Evolutionary conservation across 768 basidiomycete species (phyloP).

Genomic region (Phylloporus sp.): DNA sequence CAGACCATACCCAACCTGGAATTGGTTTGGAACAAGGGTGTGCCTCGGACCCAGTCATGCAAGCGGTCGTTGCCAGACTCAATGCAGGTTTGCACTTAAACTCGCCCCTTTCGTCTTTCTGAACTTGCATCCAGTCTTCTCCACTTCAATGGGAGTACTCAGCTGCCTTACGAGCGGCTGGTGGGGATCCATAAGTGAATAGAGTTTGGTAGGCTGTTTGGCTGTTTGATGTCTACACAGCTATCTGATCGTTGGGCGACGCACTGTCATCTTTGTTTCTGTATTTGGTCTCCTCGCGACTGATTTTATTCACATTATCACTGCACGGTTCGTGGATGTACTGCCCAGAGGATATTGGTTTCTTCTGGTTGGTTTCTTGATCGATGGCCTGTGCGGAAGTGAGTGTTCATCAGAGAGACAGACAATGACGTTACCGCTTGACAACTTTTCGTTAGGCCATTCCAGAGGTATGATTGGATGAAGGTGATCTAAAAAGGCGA

Average conservation of each 20-base stretch:
- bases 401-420: too few species aligned
- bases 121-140: constrained; percentile 44
- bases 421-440: too few species aligned
- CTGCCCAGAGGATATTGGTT: constrained; percentile 84
- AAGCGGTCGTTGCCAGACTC: constrained; percentile 65
- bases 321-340: constrained; percentile 49
- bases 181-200: constrained; percentile 71
- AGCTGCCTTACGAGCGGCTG: constrained; percentile 76
- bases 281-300: constrained; percentile 54
- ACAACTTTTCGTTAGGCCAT: too few species aligned
- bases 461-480: too few species aligned
- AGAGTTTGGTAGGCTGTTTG: background rate
- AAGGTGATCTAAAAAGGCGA: too few species aligned
- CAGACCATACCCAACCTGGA: background rate
- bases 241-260: constrained; percentile 78
- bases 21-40: constrained; percentile 35
- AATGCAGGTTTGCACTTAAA: constrained; percentile 45
- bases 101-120: background rate
- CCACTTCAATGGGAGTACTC: constrained; percentile 63
- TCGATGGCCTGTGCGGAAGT: constrained; percentile 76
- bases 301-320: constrained; percentile 65
- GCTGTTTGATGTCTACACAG: constrained; percentile 31
- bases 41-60: constrained; percentile 64
- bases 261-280: constrained; percentile 55
- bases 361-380: constrained; percentile 54